Conservation (phyloP, 169 alveolate species). For the Eimeria brunetti region DNA sequence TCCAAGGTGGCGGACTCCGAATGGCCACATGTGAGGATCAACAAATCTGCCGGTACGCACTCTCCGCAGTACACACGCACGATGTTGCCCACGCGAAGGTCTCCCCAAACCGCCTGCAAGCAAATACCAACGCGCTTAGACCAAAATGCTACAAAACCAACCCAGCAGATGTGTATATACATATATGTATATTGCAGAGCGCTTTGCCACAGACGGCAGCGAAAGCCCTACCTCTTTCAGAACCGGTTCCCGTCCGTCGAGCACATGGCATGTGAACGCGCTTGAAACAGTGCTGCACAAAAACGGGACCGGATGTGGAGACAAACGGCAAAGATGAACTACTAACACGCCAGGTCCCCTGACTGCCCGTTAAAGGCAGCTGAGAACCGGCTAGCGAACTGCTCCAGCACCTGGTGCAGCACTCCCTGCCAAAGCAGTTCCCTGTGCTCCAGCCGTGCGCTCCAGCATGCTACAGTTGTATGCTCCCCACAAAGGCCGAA, state of each 20-base stretch:
- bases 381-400: neutral
- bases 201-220: neutral
- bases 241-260: conserved; percentile 56
- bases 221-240: conserved; percentile 52
- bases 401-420: neutral
- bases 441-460: neutral
- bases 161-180: neutral
- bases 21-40: conserved; percentile 91
- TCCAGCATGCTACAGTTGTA: too few species aligned
- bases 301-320: neutral
- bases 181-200: neutral
- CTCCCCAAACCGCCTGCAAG: conserved; percentile 88
- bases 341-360: neutral
- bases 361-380: neutral
- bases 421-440: neutral
- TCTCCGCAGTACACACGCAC: conserved; percentile 90
- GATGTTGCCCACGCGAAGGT: conserved; percentile 95
- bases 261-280: conserved; percentile 57
- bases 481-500: too few species aligned
- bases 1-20: conserved; percentile 47
- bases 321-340: neutral
- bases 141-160: neutral
- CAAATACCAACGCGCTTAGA: neutral
- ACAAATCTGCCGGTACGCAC: conserved; percentile 96
- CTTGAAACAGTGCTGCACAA: conserved; percentile 29